These are phyloP conservation scores for Rhizopogon salebrosus DNA, from an alignment of 768 basidiomycete species.

Conservation along the genomic window DNA sequence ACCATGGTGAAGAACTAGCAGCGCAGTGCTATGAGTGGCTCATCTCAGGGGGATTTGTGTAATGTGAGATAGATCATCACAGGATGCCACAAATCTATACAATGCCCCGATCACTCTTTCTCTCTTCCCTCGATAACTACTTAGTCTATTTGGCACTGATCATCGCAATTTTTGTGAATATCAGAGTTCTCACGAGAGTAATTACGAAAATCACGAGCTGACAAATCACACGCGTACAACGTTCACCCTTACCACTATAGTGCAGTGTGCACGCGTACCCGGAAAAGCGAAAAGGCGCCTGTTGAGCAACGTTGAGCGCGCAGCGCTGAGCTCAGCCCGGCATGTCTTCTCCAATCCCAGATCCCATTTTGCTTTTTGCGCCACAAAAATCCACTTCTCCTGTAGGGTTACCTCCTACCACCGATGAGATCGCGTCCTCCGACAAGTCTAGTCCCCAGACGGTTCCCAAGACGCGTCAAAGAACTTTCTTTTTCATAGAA, in stretches of 20 bases:
- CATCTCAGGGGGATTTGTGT: background rate
- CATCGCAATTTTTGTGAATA: no score
- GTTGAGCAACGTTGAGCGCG: background rate
- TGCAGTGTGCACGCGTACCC: background rate
- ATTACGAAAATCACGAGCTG: background rate
- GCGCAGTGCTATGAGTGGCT: conserved; percentile 45
- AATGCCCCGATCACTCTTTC: background rate
- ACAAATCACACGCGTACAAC: conserved; percentile 1
- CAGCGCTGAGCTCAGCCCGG: background rate
- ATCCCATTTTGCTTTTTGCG: conserved; percentile 13
- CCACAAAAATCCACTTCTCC: conserved; percentile 11
- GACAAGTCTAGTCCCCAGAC: background rate
- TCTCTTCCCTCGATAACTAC: background rate
- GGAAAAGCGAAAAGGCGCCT: conserved; percentile 4
- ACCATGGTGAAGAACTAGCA: conserved; percentile 48
- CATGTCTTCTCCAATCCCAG: conserved; percentile 13
- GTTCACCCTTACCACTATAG: no score
- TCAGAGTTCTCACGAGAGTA: background rate
- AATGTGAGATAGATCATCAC: background rate
- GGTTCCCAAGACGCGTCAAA: conserved; percentile 10
- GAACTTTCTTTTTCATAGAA: conserved; percentile 27
- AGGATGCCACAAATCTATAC: background rate
- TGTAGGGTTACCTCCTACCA: conserved; percentile 4
- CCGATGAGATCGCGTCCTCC: conserved; percentile 4
- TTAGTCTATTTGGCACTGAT: no score